These are phyloP conservation scores for Coniochaeta pulveracea DNA, from an alignment of 2,329 filamentous ascomycete genomes.

Conservation along the genomic window DNA sequence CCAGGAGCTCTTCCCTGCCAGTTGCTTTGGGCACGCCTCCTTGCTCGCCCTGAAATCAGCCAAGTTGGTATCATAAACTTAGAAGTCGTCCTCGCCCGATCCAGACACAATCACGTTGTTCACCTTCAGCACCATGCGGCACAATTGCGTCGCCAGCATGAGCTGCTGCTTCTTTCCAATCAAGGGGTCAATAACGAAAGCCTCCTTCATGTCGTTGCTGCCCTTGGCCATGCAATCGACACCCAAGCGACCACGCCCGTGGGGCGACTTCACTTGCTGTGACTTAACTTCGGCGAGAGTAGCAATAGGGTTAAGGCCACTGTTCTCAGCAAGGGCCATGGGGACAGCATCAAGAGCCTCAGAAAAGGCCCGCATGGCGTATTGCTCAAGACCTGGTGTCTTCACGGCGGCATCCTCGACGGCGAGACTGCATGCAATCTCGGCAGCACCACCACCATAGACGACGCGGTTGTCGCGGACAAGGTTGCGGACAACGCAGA, in stretches of 20 bases:
- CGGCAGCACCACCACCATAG: constrained; percentile 91
- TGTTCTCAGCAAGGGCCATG: constrained; percentile 96
- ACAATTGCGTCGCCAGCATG: constrained; percentile 90
- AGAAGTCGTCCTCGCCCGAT: constrained; percentile 79
- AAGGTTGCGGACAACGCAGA: constrained; percentile 94
- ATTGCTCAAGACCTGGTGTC: constrained; percentile 95
- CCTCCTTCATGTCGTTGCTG: constrained; percentile 93
- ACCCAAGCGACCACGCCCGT: constrained; percentile 55
- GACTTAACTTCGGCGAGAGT: constrained; percentile 93
- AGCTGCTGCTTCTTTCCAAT: constrained; percentile 98
- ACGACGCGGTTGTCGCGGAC: constrained; percentile 95
- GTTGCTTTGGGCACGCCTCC: too few relatives aligned
- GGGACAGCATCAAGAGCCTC: constrained; percentile 89
- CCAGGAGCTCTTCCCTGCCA: not conserved
- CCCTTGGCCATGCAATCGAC: constrained; percentile 97
- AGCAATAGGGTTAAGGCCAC: constrained; percentile 88
- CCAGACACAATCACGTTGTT: constrained; percentile 94
- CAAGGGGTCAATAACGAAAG: constrained; percentile 95
- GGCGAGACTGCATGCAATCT: constrained; percentile 92
- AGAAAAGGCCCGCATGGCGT: constrained; percentile 95
- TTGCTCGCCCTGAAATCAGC: too few relatives aligned
- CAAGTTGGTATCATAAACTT: constrained; percentile 21
- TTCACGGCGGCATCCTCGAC: constrained; percentile 92
- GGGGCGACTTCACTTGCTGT: constrained; percentile 71
- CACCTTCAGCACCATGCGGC: constrained; percentile 94